Conservation (phyloP, 2,329 filamentous ascomycete genomes). For the Verticillium dahliae region DNA sequence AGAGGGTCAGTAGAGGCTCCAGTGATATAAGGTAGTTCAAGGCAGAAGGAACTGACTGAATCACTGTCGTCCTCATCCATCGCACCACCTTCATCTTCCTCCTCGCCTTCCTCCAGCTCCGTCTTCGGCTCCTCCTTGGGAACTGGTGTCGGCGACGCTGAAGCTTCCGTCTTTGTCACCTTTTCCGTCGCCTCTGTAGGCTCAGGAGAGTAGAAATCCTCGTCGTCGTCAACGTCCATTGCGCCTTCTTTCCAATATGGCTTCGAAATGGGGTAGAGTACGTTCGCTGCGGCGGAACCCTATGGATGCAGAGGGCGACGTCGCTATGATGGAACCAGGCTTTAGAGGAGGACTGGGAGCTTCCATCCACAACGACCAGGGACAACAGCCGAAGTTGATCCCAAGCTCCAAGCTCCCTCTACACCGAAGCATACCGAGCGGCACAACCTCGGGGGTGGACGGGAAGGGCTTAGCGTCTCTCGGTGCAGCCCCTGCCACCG, state of each 20-base stretch:
- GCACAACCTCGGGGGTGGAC: not conserved
- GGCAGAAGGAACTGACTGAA: slow-evolving; percentile 28
- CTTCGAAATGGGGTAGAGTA: not conserved
- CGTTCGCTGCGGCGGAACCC: not conserved
- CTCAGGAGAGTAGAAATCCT: slow-evolving; percentile 60
- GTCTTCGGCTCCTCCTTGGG: slow-evolving; percentile 30
- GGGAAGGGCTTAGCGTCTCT: not conserved
- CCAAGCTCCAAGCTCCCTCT: not conserved
- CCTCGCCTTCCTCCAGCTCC: slow-evolving; percentile 58
- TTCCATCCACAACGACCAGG: not conserved
- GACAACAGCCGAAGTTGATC: not conserved
- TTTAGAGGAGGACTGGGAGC: not conserved
- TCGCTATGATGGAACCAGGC: not conserved
- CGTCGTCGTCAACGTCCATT: slow-evolving; percentile 64
- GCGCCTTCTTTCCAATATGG: slow-evolving; percentile 13
- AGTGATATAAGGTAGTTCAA: not conserved
- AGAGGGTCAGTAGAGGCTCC: not conserved
- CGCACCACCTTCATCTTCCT: slow-evolving; percentile 54
- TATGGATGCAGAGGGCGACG: not conserved
- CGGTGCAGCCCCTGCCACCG: not conserved
- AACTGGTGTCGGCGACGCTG: slow-evolving; percentile 9
- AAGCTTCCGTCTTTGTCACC: slow-evolving; percentile 6
- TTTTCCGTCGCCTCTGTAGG: slow-evolving; percentile 18
- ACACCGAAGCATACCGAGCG: not conserved
- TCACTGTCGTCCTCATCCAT: slow-evolving; percentile 56